phyloP scores from a whole-genome alignment of 2,329 filamentous ascomycete genomes.

The Xylariaceae sp. region DNA sequence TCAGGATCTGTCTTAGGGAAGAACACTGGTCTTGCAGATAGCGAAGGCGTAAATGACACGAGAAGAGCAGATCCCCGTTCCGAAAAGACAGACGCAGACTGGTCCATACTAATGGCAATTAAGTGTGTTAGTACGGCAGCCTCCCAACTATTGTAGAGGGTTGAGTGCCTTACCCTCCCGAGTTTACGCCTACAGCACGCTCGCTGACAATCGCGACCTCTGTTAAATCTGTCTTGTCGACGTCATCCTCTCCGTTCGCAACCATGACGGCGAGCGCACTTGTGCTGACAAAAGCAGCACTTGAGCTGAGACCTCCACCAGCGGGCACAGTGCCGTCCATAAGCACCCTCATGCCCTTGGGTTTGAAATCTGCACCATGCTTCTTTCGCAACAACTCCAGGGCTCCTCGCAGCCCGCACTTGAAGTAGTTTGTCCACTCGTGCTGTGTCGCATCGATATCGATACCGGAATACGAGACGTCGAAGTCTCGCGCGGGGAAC shows the following conservation, averaged over 20 bases:
- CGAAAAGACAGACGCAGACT: constrained; percentile 92
- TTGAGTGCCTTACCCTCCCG: constrained; percentile 75
- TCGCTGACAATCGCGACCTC: constrained; percentile 94
- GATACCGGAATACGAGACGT: constrained; percentile 61
- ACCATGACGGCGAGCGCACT: constrained; percentile 84
- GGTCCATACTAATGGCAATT: constrained; percentile 71
- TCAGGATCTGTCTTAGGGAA: constrained; percentile 80
- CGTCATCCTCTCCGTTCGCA: constrained; percentile 71
- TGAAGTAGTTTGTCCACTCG: constrained; percentile 99
- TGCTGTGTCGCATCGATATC: constrained; percentile 80
- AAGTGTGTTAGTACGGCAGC: constrained; percentile 8
- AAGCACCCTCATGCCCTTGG: constrained; percentile 78
- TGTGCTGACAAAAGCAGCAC: constrained; percentile 88
- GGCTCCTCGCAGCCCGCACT: constrained; percentile 80
- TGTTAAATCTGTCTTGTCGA: constrained; percentile 88
- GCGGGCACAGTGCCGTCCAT: constrained; percentile 90
- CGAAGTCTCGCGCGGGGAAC: constrained; percentile 73
- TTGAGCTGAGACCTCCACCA: constrained; percentile 88
- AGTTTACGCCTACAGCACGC: constrained; percentile 91
- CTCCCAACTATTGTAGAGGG: constrained; percentile 13
- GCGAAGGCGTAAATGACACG: constrained; percentile 79
- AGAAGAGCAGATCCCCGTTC: constrained; percentile 81
- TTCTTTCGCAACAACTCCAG: constrained; percentile 71
- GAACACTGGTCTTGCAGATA: constrained; percentile 71
- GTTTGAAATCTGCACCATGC: constrained; percentile 55